Conservation (phyloP, 352 stramenopile genomes). For the Aphanomyces euteiches region DNA sequence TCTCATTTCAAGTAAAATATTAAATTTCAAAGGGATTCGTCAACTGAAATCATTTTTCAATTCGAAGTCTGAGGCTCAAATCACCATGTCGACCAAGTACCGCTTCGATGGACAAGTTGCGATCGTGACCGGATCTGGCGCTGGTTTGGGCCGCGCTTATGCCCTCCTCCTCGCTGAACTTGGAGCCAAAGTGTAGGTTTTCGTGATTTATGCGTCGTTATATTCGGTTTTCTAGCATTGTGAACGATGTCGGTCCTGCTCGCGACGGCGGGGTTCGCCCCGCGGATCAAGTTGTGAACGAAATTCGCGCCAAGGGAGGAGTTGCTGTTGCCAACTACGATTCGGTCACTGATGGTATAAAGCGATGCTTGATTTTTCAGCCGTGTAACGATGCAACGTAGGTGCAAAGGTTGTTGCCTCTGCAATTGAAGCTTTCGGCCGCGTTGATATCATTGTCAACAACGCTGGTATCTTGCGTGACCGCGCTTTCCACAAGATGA, state of each 20-base stretch:
- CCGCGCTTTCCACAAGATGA: constrained; percentile 88
- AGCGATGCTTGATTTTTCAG: neutral
- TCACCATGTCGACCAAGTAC: constrained; percentile 41
- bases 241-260: constrained; percentile 63
- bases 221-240: constrained; percentile 40
- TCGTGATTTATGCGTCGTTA: too few relatives aligned
- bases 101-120: constrained; percentile 74
- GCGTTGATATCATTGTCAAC: constrained; percentile 84
- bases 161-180: constrained; percentile 66
- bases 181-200: constrained; percentile 77
- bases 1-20: too few relatives aligned
- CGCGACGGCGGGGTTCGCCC: constrained; percentile 34
- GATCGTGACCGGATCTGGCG: constrained; percentile 72
- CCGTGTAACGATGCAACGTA: neutral
- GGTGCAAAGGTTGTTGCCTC: constrained; percentile 73
- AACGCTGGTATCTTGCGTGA: constrained; percentile 94
- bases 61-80: too few relatives aligned
- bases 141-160: constrained; percentile 70
- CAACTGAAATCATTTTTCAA: too few relatives aligned
- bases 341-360: constrained; percentile 59
- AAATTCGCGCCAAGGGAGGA: constrained; percentile 74
- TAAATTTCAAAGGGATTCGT: too few relatives aligned
- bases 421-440: constrained; percentile 62
- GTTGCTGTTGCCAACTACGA: constrained; percentile 79
- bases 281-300: constrained; percentile 65